Evolutionary conservation across 116 monocot species (phyloP), one percentile per base, ranked within the genome.

Genomic region (Iris pallida): DNA sequence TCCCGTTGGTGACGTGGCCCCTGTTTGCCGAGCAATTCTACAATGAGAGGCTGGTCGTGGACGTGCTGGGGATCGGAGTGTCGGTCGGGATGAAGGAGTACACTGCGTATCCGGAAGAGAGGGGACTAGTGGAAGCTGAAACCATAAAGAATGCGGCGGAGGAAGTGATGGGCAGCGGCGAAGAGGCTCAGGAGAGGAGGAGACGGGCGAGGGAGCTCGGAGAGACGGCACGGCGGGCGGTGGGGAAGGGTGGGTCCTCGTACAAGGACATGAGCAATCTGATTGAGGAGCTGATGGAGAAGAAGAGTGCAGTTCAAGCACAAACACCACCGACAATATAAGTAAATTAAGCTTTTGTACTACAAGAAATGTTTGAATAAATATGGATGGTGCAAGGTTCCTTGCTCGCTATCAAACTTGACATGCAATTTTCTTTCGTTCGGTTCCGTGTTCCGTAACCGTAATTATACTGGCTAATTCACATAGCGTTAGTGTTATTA

Each of bases 11-110:
- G 13, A 54, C 63, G 0, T 72, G 62, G 53, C 72, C 72, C 1
- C 54, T 62, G 15, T 62, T 44, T 54, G 5, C 43, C 16, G 72
- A 72, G 16, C 72, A 72, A n/a, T 54, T 63, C 45, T 17, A 41
- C 10, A 72, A 62, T 19, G 61, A 72, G 54, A 72, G 17, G 63
- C 43, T 72, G 8, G 16, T 72, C 18, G 63, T 63, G 0, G 63
- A 63, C 1, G 20, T 72, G 43, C 54, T 72, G 3, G 5, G 55
- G 53, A 30, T 55, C 7, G 72, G 72, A 2, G 53, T 72, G 4
- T 11, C 20, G 7, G 16, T 52, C 7, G 71, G 61, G 8, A 4
- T 40, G 0, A 42, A 9, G 42, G 8, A 16, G 0, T 44, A 42
- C 43, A 7, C 40, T 0, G 0, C 16, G 17, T 0, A 44, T 0